Evolutionary conservation across 2,329 filamentous ascomycete species (phyloP), one percentile per base, ranked within the genome.

Genomic region (Diaporthe eres): DNA sequence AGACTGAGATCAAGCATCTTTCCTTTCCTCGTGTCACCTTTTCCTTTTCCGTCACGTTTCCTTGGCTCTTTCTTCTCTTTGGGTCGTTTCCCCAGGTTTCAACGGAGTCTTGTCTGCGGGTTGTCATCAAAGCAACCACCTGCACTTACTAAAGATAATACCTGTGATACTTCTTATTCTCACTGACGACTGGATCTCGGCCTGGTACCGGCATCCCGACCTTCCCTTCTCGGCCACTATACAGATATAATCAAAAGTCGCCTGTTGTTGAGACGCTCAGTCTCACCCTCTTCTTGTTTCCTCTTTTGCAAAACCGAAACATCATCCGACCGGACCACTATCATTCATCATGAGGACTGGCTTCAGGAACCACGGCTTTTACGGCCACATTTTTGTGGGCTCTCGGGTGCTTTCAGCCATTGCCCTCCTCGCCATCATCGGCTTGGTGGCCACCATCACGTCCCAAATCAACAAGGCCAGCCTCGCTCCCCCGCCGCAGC

Each of bases 371-470:
- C 79, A 80, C 68, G 81, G 81, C 72, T 81, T 82, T 70, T 81
- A 81, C 79, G 95, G 94, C 83, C 91, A 93, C 80, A 94, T 93
- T 79, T 98, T 97, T 86, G 92, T 94, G 75, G 87, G 92, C 79
- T 90, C 93, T 79, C 93, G 96, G 65, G 88, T 89, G 75, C 88
- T 96, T 79, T 92, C 97, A 82, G 88, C 91, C 76, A 85, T 94
- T 77, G 91, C 91, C 37, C 92, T 98, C 81, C 88, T 97, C 75
- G 88, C 92, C 75, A 92, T 97, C 79, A 93, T 98, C 78, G 95
- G 95, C 61, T 91, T 98, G 83, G 92, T 92, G 0, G 91, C 93
- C 81, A 95, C 96, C 84, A 97, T 98, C 84, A 92, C 98, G 80
- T 89, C 92, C 34, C 89, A 94, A 79, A 95, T 97, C 82, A 91